Evolutionary conservation across 2,329 filamentous ascomycete species (phyloP).

Genomic region (Fusarium pseudocircinatum): DNA sequence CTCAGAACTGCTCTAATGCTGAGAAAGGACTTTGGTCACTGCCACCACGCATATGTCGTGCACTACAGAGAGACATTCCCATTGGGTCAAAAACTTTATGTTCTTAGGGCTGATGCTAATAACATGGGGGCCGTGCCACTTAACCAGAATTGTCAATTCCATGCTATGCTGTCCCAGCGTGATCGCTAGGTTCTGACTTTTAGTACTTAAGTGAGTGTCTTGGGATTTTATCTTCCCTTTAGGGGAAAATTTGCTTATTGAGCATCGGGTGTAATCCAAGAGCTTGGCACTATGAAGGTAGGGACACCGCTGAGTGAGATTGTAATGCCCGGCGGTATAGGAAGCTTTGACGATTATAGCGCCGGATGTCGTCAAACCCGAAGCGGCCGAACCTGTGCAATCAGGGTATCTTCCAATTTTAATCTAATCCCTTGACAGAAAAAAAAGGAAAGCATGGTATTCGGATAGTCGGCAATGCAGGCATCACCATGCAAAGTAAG

Average conservation of each 20-base stretch:
- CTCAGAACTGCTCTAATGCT: not conserved
- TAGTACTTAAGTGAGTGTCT: too few species aligned
- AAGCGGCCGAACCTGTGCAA: not conserved
- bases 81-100: not conserved
- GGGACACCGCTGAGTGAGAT: conserved; percentile 23
- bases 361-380: not conserved
- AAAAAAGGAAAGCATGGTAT: not conserved
- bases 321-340: not conserved
- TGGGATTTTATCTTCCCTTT: rapidly evolving
- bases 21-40: conserved; percentile 19
- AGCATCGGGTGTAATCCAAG: not conserved
- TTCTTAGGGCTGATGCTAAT: not conserved
- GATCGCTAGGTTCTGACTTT: not conserved
- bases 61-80: not conserved
- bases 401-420: not conserved
- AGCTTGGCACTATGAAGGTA: not conserved
- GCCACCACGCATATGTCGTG: not conserved
- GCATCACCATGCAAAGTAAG: not conserved
- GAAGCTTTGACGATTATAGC: not conserved
- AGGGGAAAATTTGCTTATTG: not conserved
- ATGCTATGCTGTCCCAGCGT: too few species aligned
- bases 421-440: not conserved
- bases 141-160: not conserved
- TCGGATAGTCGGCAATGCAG: not conserved
- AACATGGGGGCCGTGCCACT: not conserved